Evolutionary conservation across 768 basidiomycete genomes (phyloP).

Genomic region (Leccinum longicurvipes): DNA sequence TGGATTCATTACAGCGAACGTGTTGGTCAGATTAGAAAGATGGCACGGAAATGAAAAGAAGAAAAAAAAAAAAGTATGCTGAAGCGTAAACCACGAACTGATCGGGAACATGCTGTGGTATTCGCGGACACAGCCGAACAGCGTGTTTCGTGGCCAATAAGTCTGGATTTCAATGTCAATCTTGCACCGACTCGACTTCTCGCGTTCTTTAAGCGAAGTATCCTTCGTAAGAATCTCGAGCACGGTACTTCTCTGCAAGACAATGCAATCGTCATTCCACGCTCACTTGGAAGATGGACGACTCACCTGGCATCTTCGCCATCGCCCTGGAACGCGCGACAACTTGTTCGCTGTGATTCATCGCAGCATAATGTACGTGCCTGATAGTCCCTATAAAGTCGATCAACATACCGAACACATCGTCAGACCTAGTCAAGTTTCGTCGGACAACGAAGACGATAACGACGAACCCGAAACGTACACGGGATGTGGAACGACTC

Average conservation of each 20-base stretch:
- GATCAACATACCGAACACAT: too few relatives aligned
- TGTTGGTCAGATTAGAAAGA: too few relatives aligned
- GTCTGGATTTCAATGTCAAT: slow-evolving; percentile 32
- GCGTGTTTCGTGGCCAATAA: too few relatives aligned
- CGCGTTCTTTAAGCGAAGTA: slow-evolving; percentile 54
- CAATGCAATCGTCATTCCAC: background rate
- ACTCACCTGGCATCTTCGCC: slow-evolving; percentile 51
- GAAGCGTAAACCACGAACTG: too few relatives aligned
- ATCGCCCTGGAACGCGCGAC: slow-evolving; percentile 63
- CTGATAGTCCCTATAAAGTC: slow-evolving; percentile 73
- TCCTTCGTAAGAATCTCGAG: slow-evolving; percentile 54
- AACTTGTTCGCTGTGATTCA: slow-evolving; percentile 67
- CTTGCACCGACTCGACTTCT: slow-evolving; percentile 67
- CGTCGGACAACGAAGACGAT: background rate
- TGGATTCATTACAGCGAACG: too few relatives aligned
- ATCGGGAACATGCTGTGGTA: too few relatives aligned
- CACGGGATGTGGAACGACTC: slow-evolving; percentile 72
- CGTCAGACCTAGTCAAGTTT: background rate
- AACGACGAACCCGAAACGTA: slow-evolving; percentile 75
- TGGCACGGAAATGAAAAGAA: too few relatives aligned
- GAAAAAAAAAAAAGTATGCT: too few relatives aligned
- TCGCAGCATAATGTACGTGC: slow-evolving; percentile 76
- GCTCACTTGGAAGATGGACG: background rate
- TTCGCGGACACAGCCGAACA: background rate
- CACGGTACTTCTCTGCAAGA: slow-evolving; percentile 42